Conservation (phyloP, 1,139 yeast species). For the Lizanozyma gosingica region DNA sequence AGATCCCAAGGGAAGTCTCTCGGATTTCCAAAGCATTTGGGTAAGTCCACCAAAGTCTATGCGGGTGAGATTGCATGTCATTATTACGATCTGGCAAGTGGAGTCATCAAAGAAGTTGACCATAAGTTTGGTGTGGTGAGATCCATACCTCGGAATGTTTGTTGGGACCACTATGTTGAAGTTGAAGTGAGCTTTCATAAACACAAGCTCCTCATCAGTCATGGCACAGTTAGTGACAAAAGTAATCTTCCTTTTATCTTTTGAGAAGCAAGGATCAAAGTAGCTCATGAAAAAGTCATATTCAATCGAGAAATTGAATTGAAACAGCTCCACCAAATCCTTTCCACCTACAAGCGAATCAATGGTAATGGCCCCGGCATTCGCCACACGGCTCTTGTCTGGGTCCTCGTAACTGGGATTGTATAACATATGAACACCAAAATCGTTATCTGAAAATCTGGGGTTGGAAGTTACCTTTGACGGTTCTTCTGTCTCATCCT, state of each 20-base stretch:
- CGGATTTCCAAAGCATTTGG: conserved; percentile 61
- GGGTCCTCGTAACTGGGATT: neutral
- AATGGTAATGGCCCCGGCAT: neutral
- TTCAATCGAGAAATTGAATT: conserved; percentile 43
- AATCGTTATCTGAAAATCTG: neutral
- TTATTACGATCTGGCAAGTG: conserved; percentile 41
- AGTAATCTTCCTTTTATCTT: conserved; percentile 15
- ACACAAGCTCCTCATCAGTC: neutral
- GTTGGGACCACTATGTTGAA: neutral
- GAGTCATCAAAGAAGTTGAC: conserved; percentile 40
- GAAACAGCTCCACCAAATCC: conserved; percentile 30
- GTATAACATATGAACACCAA: neutral
- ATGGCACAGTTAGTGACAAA: conserved; percentile 21
- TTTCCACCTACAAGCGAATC: neutral
- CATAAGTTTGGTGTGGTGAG: conserved; percentile 66
- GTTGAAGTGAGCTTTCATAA: neutral
- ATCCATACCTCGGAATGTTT: conserved; percentile 15
- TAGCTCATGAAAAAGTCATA: conserved; percentile 27
- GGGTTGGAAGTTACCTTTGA: neutral
- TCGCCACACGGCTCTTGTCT: neutral
- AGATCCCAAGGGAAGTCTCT: conserved; percentile 18
- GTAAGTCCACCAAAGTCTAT: conserved; percentile 49
- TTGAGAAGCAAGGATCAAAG: conserved; percentile 19
- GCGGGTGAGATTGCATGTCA: conserved; percentile 50
- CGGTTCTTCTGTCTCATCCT: neutral